Evolutionary conservation across 2,329 filamentous ascomycete species (phyloP).

Genomic region (Talaromyces sp.): DNA sequence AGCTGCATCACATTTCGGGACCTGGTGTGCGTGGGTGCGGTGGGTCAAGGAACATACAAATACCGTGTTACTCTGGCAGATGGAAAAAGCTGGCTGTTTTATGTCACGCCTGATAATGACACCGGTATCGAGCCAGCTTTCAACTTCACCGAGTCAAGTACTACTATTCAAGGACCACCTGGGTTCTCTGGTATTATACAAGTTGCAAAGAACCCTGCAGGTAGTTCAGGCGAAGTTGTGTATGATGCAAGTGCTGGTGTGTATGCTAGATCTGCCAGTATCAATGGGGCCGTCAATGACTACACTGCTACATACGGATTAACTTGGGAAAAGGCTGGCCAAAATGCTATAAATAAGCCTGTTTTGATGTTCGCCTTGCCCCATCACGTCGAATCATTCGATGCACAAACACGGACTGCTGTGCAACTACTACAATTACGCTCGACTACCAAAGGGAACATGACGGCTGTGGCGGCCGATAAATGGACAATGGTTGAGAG

Average conservation of each 20-base stretch:
- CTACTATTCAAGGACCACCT: constrained; percentile 61
- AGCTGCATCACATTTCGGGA: constrained; percentile 71
- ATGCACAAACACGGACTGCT: constrained; percentile 53
- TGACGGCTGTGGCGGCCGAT: constrained; percentile 68
- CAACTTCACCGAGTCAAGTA: constrained; percentile 61
- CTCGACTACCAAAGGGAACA: constrained; percentile 82
- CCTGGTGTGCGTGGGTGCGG: constrained; percentile 55
- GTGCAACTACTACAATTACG: constrained; percentile 61
- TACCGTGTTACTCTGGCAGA: constrained; percentile 73
- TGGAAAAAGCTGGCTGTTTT: constrained; percentile 74
- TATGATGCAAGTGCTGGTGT: constrained; percentile 76
- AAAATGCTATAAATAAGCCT: constrained; percentile 51
- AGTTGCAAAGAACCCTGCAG: constrained; percentile 70
- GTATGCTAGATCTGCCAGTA: constrained; percentile 64
- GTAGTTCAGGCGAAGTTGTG: constrained; percentile 59
- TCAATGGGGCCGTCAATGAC: constrained; percentile 61
- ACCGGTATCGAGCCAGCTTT: constrained; percentile 65
- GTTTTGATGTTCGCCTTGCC: constrained; percentile 85
- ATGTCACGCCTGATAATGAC: constrained; percentile 58
- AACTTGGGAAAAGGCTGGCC: constrained; percentile 69
- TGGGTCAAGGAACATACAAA: constrained; percentile 68
- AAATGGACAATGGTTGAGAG: constrained; percentile 76
- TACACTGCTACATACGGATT: constrained; percentile 70
- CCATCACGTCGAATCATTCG: constrained; percentile 78
- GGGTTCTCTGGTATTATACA: constrained; percentile 79